Base-by-base conservation (phyloP, 2,329 filamentous ascomycete genomes). In the Colletotrichum coccodes region DNA sequence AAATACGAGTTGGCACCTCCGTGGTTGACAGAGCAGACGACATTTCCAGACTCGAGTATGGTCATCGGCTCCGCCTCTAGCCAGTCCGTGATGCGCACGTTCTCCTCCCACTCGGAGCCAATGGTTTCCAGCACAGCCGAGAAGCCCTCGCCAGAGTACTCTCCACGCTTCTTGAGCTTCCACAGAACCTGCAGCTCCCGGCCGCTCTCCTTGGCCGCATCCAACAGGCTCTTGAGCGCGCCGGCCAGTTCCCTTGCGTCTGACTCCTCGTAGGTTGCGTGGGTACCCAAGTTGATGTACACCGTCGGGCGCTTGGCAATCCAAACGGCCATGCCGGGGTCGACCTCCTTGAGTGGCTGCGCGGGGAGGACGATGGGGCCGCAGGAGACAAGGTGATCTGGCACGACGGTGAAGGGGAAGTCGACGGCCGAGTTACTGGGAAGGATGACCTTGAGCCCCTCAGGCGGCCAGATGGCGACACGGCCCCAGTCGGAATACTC, bases 281-380 rank as follows among this genome's bases (percentile, higher is more conserved):
- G 72, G 4, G 64, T 85, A 0, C 85, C 85, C 0, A 87, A 76
- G 60, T 84, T 86, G 9, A 87, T 79, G 14, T 87, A 75, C 0
- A 87, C 73, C 0, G 85, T 87, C 2, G 83, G 82, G 0, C 73
- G 75, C 11, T 72, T 71, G 1, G 75, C 73, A 14, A 87, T 69
- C 85, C 85, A 87, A 0, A 52, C 38, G 1, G 78, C 77, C 32
- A 87, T 73, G 44, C 82, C 79, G 0, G 80, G 75, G 47, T 87
- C 85, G 3, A 79, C 75, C 18, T 80, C 75, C n/a, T 73, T 64
- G 0, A 84, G 76, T 0, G 81, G 72, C 2, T 73, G 69, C 1
- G 76, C 74, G 0, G 81, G 78, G 0, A 84, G 74, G 0, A 86
- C 71, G 8, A 88, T 85, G 0, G 86, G 85, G 0, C 85, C 85